Evolutionary conservation across 495 filamentous ascomycete species (phyloP).

Genomic region (Aspergillus hancockii): DNA sequence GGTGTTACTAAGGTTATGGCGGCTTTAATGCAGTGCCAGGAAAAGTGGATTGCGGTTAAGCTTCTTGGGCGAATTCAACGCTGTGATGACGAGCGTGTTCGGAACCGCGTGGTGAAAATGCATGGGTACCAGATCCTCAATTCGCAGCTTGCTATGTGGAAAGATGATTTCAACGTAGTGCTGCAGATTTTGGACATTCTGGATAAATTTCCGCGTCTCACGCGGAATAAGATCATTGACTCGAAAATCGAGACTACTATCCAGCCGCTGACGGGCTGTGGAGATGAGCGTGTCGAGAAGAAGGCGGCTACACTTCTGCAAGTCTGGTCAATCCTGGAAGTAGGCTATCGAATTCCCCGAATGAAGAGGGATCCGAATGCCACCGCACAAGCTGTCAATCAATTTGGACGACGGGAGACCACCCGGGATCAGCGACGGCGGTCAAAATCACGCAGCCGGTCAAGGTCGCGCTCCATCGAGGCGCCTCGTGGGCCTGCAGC

Average conservation of each 20-base stretch:
- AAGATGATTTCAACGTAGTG: constrained; percentile 83
- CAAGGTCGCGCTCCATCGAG: constrained; percentile 53
- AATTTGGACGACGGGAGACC: constrained; percentile 68
- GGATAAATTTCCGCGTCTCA: constrained; percentile 83
- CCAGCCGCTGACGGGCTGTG: constrained; percentile 63
- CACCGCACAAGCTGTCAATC: constrained; percentile 49
- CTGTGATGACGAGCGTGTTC: constrained; percentile 85
- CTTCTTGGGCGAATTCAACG: constrained; percentile 85
- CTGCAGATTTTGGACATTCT: constrained; percentile 90
- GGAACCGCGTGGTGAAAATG: constrained; percentile 89
- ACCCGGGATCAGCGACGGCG: constrained; percentile 62
- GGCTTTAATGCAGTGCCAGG: constrained; percentile 96
- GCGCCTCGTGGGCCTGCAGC: constrained; percentile 52
- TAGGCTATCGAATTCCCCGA: constrained; percentile 94
- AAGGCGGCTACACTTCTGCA: constrained; percentile 73
- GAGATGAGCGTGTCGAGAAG: constrained; percentile 72
- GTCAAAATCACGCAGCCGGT: constrained; percentile 53
- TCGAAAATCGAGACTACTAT: constrained; percentile 92
- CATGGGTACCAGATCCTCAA: constrained; percentile 96
- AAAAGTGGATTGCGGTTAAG: constrained; percentile 99
- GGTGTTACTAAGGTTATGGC: constrained; percentile 98
- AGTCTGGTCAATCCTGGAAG: constrained; percentile 84
- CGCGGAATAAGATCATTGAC: constrained; percentile 94
- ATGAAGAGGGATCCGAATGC: constrained; percentile 65
- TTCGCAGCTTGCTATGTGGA: constrained; percentile 77